Evolutionary conservation across 257 asterid species (phyloP).

Genomic region (Parsonsia alboflavescens): DNA sequence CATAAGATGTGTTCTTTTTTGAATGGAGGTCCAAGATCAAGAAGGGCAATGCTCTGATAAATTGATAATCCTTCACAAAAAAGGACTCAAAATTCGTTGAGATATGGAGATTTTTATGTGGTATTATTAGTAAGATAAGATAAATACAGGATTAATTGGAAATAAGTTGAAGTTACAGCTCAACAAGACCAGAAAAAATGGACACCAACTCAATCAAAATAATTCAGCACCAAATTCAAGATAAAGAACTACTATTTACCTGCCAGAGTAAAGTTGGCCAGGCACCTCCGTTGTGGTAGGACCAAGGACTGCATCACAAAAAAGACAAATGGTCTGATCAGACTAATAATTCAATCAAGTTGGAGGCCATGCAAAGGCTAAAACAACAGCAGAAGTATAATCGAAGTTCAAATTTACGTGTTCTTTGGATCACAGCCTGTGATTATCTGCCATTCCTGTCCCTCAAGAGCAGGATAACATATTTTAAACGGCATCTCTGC

Average conservation of each 20-base stretch:
- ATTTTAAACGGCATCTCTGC: constrained; percentile 73
- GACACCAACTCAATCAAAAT: neutral
- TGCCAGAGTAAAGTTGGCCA: constrained; percentile 87
- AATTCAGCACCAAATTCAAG: constrained; percentile 1
- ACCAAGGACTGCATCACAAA: constrained; percentile 61
- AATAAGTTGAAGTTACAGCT: neutral
- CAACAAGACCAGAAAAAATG: neutral
- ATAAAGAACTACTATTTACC: constrained; percentile 29
- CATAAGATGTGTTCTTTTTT: neutral
- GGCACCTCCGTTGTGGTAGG: constrained; percentile 76
- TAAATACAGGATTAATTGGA: neutral
- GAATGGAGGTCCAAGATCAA: neutral
- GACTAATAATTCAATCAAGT: neutral
- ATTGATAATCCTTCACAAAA: neutral
- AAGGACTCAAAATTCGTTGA: neutral
- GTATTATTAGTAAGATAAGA: neutral
- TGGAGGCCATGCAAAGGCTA: neutral
- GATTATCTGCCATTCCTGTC: constrained; percentile 72
- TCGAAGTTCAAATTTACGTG: constrained; percentile 37
- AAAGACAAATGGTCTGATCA: neutral
- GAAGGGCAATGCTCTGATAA: neutral
- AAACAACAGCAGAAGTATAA: neutral
- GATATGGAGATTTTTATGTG: neutral
- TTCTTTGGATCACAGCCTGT: constrained; percentile 78
- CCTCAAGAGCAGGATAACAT: constrained; percentile 76